phyloP scores from a whole-genome alignment of 2,329 filamentous ascomycete genomes.

The Chaetothyriales sp. region DNA sequence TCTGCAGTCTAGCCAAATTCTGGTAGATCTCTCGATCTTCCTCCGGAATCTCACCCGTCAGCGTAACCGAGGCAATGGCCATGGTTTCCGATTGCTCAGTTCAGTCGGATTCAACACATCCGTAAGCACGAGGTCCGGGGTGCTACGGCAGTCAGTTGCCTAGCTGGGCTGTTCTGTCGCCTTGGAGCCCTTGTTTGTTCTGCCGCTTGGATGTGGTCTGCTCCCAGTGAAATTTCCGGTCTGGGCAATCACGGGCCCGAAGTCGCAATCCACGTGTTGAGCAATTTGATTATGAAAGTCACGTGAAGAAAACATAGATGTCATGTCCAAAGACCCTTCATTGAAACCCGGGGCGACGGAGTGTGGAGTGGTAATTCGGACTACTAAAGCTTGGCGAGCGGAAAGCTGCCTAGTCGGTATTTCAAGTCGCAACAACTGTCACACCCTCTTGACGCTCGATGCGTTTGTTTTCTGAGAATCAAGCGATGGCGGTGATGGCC shows the following conservation, averaged over 20 bases:
- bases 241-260: neutral
- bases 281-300: neutral
- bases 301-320: neutral
- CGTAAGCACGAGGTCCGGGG: neutral
- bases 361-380: neutral
- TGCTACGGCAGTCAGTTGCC: neutral
- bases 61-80: neutral
- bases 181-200: neutral
- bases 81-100: neutral
- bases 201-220: neutral
- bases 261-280: neutral
- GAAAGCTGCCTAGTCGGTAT: neutral
- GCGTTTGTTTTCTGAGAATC: neutral
- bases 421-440: neutral
- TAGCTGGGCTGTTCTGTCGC: neutral
- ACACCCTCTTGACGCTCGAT: neutral
- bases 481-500: neutral
- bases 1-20: constrained; percentile 15
- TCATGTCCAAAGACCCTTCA: too few relatives aligned
- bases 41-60: neutral
- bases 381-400: neutral
- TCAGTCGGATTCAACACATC: neutral
- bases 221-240: neutral
- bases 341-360: too few relatives aligned
- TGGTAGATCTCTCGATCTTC: constrained; percentile 13